Evolutionary conservation across 139 green algal species (phyloP), one percentile per base, ranked within the genome.

Genomic region (Micractinium conductrix): DNA sequence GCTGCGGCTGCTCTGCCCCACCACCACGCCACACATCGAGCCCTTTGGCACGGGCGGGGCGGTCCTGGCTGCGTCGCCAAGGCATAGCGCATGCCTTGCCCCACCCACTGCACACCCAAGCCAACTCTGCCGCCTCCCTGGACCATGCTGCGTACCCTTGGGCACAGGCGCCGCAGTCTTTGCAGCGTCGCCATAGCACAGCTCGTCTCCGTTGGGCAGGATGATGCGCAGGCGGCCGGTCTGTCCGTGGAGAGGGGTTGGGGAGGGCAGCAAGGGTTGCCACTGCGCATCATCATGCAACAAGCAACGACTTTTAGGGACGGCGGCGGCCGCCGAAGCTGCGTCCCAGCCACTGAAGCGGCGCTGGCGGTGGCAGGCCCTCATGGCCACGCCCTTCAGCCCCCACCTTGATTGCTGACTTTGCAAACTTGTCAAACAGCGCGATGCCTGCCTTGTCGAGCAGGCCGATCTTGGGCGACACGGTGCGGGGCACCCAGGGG

Each of bases 171-270:
- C 14, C 17, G 48, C 45, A 67, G 45, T n/a, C 7, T 42, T 60
- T 4, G n/a, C n/a, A 4, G 33, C 44, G 19, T 74, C 78, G 12
- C 94, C 94, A 74, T 96, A 98, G 4, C 63, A 33, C 48, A 93
- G 86, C 88, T 98, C 94, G 17, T 88, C 71, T 24, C 95, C 96
- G 74, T 87, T 96, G 38, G 96, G 96, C 81, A 98, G 91, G 73
- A 98, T 95, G 16, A 98, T 38, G 35, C 91, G 90, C 82, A 98
- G 86, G 35, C 81, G 81, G 33, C 95, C 95, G 22, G 81, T 71
- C 1, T n/a, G n/a, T n/a, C n/a, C n/a, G n/a, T n/a, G n/a, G n/a
- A n/a, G n/a, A n/a, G n/a, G n/a, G n/a, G n/a, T n/a, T n/a, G n/a
- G n/a, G n/a, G n/a, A n/a, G n/a, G n/a, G n/a, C n/a, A n/a, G n/a